These are phyloP conservation scores for Didymella glomerata DNA, from an alignment of 2,329 filamentous ascomycete genomes.

Conservation along the genomic window DNA sequence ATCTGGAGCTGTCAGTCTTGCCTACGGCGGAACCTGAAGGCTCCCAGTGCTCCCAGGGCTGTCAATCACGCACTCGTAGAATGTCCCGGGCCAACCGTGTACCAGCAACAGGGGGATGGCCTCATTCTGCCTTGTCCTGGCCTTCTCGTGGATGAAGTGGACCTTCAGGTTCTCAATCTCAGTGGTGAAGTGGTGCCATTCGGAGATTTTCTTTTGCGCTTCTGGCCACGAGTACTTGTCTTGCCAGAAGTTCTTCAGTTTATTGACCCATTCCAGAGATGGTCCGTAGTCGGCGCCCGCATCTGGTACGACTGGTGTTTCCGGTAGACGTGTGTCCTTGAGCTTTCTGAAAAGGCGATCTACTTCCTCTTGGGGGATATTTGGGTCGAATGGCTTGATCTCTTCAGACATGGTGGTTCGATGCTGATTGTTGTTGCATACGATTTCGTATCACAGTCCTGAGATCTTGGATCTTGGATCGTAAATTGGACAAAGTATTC, in stretches of 20 bases:
- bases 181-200: constrained; percentile 48
- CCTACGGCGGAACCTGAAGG: background rate
- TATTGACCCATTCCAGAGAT: constrained; percentile 45
- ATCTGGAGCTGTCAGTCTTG: constrained; percentile 21
- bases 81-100: constrained; percentile 58
- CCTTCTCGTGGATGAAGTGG: constrained; percentile 53
- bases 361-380: constrained; percentile 48
- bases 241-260: constrained; percentile 47
- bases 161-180: constrained; percentile 47
- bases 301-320: constrained; percentile 47
- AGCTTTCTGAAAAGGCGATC: constrained; percentile 49
- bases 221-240: constrained; percentile 47
- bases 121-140: constrained; percentile 36
- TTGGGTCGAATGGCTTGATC: constrained; percentile 47
- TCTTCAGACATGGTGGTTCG: constrained; percentile 28
- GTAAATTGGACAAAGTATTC: no score
- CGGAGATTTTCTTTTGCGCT: constrained; percentile 45
- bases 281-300: constrained; percentile 48
- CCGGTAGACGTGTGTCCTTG: constrained; percentile 45
- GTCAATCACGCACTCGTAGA: constrained; percentile 50
- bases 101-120: constrained; percentile 55
- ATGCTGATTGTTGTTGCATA: background rate
- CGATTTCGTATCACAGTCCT: background rate
- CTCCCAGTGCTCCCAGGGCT: background rate
- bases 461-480: no score